Base-by-base conservation (phyloP, 495 filamentous ascomycete species). In the Penicillium paxilli region DNA sequence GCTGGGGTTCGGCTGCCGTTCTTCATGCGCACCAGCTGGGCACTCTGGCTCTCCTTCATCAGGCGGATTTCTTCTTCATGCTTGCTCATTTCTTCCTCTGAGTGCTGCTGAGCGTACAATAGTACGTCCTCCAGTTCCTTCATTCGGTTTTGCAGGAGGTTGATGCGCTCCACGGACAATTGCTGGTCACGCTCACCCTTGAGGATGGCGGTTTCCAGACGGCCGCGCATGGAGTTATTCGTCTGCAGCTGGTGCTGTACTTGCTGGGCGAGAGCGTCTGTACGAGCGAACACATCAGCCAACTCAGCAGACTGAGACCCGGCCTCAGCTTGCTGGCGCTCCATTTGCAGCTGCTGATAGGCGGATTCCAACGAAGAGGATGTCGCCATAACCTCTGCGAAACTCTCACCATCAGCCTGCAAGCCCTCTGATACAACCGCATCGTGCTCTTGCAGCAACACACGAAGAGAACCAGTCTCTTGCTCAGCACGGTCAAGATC, bases 401-500 rank as follows among this genome's bases (percentile, higher is more conserved):
- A 70, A 28, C 77, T 78, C 7, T 84, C 69, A 16, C 65, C 60
- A 52, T 72, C 65, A 38, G 64, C 55, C 9, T 67, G 66, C 32
- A 73, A 55, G 20, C 70, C 71, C 28, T 81, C 76, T 1, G 81
- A 84, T 22, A 89, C 80, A 19, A 87, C 71, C 47, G 92, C 92
- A 66, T 96, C 93, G 59, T 92, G 90, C 69, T 96, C 92, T 63
- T 89, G 79, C 16, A 98, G 82, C 20, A 98, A 79, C 21, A 71
- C 81, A 21, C 92, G 85, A 25, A 98, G 74, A 22, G 88, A 90
- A 25, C 79, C 74, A 11, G 93, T 96, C 74, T 98, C 95, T 65
- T 94, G 88, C 69, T 96, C 89, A 4, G 94, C 91, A 55, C 92
- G 89, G 65, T 98, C 95, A 24, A 98, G 83, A 65, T 98, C 94